Evolutionary conservation across 805 yeast species (phyloP).

Genomic region (Wickerhamiella spandovensis): DNA sequence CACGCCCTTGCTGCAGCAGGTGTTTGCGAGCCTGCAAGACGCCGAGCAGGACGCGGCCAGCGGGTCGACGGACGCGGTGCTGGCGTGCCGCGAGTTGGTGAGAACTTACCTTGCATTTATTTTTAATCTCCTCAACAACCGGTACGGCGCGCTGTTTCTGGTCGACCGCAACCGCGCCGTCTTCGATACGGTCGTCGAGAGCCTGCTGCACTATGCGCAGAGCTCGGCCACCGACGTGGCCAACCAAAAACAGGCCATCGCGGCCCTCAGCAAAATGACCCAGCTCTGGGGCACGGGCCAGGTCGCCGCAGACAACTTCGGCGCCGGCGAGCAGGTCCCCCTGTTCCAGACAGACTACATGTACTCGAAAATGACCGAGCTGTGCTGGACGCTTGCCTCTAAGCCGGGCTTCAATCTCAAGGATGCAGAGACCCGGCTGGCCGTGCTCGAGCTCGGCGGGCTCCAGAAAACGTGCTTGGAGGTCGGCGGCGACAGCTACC

Average conservation of each 20-base stretch:
- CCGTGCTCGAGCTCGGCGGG: conserved; percentile 61
- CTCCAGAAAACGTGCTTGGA: conserved; percentile 51
- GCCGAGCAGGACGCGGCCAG: conserved; percentile 21
- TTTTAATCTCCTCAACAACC: conserved; percentile 59
- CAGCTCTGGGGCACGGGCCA: conserved; percentile 56
- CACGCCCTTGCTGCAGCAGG: conserved; percentile 58
- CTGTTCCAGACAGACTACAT: conserved; percentile 54
- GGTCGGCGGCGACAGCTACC: conserved; percentile 29
- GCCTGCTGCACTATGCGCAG: conserved; percentile 50
- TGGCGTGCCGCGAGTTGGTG: conserved; percentile 35
- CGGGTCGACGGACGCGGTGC: conserved; percentile 46
- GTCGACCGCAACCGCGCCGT: conserved; percentile 49
- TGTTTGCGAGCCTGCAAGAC: conserved; percentile 37
- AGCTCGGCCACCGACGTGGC: conserved; percentile 31
- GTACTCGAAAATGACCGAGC: conserved; percentile 50
- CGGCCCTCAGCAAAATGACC: conserved; percentile 48
- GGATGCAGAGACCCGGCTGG: conserved; percentile 67
- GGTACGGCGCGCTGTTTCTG: conserved; percentile 63
- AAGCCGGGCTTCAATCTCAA: conserved; percentile 51
- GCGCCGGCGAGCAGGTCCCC: conserved; percentile 42
- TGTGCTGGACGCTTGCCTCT: conserved; percentile 71
- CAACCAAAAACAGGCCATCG: conserved; percentile 54
- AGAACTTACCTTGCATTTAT: conserved; percentile 58
- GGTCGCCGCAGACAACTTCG: conserved; percentile 35
- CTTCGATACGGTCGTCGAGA: conserved; percentile 47